These are phyloP conservation scores for Diplodia corticola DNA, from an alignment of 2,329 filamentous ascomycete genomes.

Conservation along the genomic window DNA sequence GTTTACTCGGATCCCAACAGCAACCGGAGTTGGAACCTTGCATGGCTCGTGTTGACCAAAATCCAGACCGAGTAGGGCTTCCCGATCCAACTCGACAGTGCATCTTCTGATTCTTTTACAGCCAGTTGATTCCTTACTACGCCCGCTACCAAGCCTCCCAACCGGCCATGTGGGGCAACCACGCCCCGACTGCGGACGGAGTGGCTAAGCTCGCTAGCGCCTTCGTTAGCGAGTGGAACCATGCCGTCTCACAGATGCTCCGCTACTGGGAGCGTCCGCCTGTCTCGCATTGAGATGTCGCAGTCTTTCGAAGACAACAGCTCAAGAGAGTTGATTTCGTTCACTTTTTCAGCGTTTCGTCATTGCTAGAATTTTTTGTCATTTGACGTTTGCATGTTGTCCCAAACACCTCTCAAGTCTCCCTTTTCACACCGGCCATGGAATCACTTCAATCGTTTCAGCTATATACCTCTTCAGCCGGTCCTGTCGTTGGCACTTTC, in stretches of 20 bases:
- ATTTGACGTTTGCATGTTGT: background rate
- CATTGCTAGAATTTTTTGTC: background rate
- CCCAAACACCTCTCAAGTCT: background rate
- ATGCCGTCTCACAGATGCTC: slow-evolving; percentile 65
- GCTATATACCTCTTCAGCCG: background rate
- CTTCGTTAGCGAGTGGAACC: slow-evolving; percentile 67
- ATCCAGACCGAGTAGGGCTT: slow-evolving; percentile 61
- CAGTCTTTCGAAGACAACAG: background rate
- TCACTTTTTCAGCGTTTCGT: background rate
- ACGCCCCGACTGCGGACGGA: slow-evolving; percentile 57
- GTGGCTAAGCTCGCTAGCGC: slow-evolving; percentile 60
- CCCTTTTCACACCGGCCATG: background rate
- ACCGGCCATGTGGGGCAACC: slow-evolving; percentile 70
- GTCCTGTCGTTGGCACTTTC: background rate
- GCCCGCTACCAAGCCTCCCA: slow-evolving; percentile 61
- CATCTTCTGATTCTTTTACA: slow-evolving; percentile 34
- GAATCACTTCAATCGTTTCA: background rate
- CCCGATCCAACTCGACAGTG: background rate
- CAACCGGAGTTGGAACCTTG: slow-evolving; percentile 73
- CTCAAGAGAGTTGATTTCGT: background rate
- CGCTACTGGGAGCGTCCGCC: slow-evolving; percentile 67
- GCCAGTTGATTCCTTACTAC: slow-evolving; percentile 61
- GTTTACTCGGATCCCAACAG: slow-evolving; percentile 65
- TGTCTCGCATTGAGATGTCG: background rate
- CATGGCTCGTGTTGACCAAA: slow-evolving; percentile 69